Evolutionary conservation across 257 asterid species (phyloP), one percentile per base, ranked within the genome.

Genomic region (Coffea canephora): DNA sequence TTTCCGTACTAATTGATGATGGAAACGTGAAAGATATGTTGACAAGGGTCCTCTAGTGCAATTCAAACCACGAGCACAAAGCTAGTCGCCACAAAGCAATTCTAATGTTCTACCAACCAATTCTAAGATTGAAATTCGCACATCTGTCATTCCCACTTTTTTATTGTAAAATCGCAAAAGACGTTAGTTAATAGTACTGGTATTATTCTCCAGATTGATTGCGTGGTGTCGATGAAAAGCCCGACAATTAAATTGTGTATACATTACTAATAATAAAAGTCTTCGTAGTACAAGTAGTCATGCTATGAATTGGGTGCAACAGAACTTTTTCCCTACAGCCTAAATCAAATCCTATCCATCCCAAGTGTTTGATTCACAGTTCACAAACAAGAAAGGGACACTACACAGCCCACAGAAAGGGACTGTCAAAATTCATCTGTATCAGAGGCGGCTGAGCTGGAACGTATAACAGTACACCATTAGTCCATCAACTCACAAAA

Each of bases 401-500:
- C 43, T 31, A 39, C 18, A 45, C 76, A 21, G 18, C 9, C 50
- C 23, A 67, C 1, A 57, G 78, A 76, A 59, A 81, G 52, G 14
- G 84, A 81, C 77, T 65, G 21, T 1, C 65, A 50, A 5, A 68
- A 48, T 39, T 39, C 43, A 25, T 74, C 79, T 46, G 65, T 69
- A 69, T 75, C 67, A 69, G 39, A n/a, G 25, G 45, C 74, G 41
- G 73, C 46, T 79, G n/a, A n/a, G n/a, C n/a, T n/a, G n/a, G n/a
- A n/a, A n/a, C n/a, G n/a, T n/a, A n/a, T n/a, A n/a, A n/a, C n/a
- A n/a, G n/a, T n/a, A n/a, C n/a, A n/a, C n/a, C n/a, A n/a, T n/a
- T n/a, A n/a, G n/a, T n/a, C n/a, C n/a, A n/a, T n/a, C n/a, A n/a
- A n/a, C n/a, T n/a, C n/a, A n/a, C n/a, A n/a, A n/a, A n/a, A n/a